These are phyloP conservation scores for Tuber microsphaerosporum DNA, from an alignment of 495 filamentous ascomycete genomes.

Conservation along the genomic window DNA sequence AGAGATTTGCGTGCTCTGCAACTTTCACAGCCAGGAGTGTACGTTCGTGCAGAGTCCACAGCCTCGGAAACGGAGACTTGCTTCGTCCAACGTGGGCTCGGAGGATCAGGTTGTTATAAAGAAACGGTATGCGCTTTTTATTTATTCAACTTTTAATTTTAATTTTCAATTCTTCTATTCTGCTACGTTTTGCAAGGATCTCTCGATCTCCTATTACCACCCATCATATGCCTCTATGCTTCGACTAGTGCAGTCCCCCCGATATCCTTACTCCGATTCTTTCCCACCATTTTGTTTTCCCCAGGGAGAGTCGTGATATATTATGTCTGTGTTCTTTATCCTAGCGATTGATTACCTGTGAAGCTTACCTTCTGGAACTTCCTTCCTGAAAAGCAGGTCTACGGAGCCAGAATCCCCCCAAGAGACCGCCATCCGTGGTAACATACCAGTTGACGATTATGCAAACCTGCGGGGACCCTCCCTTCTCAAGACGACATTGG, in stretches of 20 bases:
- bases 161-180: background rate
- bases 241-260: background rate
- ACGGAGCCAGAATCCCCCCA: constrained; percentile 47
- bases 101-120: constrained; percentile 53
- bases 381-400: constrained; percentile 51
- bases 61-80: constrained; percentile 66
- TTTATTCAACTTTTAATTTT: constrained; percentile 34
- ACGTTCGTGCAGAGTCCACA: constrained; percentile 60
- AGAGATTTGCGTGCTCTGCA: constrained; percentile 57
- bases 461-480: constrained; percentile 47
- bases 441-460: constrained; percentile 39
- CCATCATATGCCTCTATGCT: background rate
- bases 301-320: constrained; percentile 8
- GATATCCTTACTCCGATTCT: background rate
- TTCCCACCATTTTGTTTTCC: constrained; percentile 15
- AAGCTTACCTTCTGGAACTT: constrained; percentile 39
- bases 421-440: constrained; percentile 17
- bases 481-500: constrained; percentile 57
- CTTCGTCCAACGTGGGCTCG: constrained; percentile 50
- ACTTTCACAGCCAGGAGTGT: constrained; percentile 56
- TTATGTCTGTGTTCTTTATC: background rate
- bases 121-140: constrained; percentile 50
- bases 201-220: background rate
- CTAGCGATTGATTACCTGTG: constrained; percentile 11
- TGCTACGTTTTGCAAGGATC: background rate